phyloP scores from a whole-genome alignment of 2,329 filamentous ascomycete genomes.

The Canariomyces notabilis region DNA sequence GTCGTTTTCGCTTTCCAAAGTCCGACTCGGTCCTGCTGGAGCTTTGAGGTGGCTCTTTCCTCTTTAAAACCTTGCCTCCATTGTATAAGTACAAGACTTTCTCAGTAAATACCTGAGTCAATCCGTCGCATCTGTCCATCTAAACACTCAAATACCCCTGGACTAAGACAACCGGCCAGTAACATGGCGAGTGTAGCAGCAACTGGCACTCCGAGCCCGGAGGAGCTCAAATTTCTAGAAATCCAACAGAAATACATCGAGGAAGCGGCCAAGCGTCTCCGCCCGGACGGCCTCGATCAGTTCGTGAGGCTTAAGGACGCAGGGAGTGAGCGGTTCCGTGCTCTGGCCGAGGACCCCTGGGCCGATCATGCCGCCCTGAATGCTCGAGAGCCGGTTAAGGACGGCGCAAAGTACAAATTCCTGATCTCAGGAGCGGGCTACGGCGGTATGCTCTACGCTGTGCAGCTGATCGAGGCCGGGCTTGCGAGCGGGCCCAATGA shows the following conservation, averaged over 20 bases:
- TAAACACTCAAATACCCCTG: no score
- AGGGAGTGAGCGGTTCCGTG: constrained; percentile 20
- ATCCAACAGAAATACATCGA: constrained; percentile 31
- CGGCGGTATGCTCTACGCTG: constrained; percentile 32
- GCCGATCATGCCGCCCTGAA: constrained; percentile 32
- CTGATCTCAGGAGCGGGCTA: constrained; percentile 35
- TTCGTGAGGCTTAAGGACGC: constrained; percentile 29
- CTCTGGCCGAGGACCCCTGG: constrained; percentile 33
- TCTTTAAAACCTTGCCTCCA: no score
- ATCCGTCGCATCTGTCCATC: no score
- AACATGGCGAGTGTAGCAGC: background rate
- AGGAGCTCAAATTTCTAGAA: constrained; percentile 17
- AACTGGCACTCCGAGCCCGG: constrained; percentile 6
- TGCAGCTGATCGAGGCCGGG: constrained; percentile 33
- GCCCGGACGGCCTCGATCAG: constrained; percentile 30
- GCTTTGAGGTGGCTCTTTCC: no score
- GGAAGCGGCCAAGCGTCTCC: constrained; percentile 33
- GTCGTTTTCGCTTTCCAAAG: no score
- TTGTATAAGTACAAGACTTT: no score
- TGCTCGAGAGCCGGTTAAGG: constrained; percentile 20
- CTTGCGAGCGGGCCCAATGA: constrained; percentile 30
- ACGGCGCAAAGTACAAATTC: constrained; percentile 28
- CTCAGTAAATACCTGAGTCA: no score
- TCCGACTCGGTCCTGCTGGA: no score
- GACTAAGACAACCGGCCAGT: background rate